phyloP scores from a whole-genome alignment of 768 basidiomycete genomes.

The Saitozyma sp. region DNA sequence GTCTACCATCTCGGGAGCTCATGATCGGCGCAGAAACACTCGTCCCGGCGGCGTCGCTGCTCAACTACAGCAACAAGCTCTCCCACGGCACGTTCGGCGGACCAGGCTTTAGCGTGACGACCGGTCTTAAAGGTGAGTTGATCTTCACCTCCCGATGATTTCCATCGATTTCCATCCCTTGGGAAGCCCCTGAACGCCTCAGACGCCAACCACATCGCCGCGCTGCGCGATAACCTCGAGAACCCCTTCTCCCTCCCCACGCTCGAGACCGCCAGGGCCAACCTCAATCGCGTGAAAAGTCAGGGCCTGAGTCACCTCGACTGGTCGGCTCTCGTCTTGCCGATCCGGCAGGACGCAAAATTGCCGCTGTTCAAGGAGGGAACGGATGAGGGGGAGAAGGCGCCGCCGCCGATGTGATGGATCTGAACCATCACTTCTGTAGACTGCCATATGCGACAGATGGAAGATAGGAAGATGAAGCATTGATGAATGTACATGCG shows the following conservation, averaged over 20 bases:
- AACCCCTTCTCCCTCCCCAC: background rate
- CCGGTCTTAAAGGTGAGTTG: conserved; percentile 31
- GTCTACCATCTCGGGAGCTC: too few relatives aligned
- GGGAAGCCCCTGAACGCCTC: background rate
- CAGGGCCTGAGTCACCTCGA: background rate
- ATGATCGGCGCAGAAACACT: conserved; percentile 27
- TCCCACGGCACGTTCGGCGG: conserved; percentile 23
- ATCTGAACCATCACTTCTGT: too few relatives aligned
- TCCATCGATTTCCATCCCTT: background rate
- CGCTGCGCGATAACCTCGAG: conserved; percentile 8
- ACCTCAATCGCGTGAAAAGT: background rate
- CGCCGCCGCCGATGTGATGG: background rate
- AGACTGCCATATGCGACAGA: too few relatives aligned
- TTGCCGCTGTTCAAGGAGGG: background rate
- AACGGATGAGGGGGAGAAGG: background rate
- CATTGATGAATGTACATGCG: too few relatives aligned
- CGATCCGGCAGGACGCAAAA: background rate
- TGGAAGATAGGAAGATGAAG: too few relatives aligned
- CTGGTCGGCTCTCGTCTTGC: background rate
- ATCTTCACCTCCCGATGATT: background rate
- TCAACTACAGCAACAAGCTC: conserved; percentile 28
- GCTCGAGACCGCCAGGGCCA: background rate
- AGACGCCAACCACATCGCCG: conserved; percentile 30
- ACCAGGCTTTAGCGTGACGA: conserved; percentile 25
- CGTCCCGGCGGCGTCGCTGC: conserved; percentile 19